These are phyloP conservation scores for Ophiostoma tasmaniense DNA, from an alignment of 2,329 filamentous ascomycete species.

Conservation along the genomic window DNA sequence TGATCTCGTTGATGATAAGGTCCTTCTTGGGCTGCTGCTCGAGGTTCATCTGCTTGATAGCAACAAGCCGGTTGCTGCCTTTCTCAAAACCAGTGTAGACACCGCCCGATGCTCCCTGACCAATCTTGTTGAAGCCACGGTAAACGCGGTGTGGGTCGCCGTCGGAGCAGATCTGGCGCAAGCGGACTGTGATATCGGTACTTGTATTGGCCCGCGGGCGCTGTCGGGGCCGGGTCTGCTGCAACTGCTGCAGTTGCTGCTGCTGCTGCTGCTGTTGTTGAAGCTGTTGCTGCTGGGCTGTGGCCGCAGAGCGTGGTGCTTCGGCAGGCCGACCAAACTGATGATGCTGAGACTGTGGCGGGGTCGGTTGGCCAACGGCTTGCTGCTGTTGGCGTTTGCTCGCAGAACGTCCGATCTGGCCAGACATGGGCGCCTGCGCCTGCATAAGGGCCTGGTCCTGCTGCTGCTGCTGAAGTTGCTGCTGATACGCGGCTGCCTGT, in stretches of 20 bases:
- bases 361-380: slow-evolving; percentile 31
- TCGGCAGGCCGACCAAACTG: slow-evolving; percentile 31
- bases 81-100: slow-evolving; percentile 88
- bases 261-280: slow-evolving; percentile 22
- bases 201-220: slow-evolving; percentile 69
- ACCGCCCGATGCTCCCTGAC: slow-evolving; percentile 91
- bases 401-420: slow-evolving; percentile 61
- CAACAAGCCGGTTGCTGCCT: slow-evolving; percentile 77
- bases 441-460: slow-evolving; percentile 77
- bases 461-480: slow-evolving; percentile 66
- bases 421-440: slow-evolving; percentile 67
- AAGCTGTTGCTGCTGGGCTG: slow-evolving; percentile 32
- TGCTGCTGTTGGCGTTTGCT: slow-evolving; percentile 56
- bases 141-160: slow-evolving; percentile 86
- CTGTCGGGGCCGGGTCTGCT: slow-evolving; percentile 58
- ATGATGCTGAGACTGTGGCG: slow-evolving; percentile 46
- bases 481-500: slow-evolving; percentile 43
- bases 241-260: slow-evolving; percentile 18
- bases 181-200: slow-evolving; percentile 70
- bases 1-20: slow-evolving; percentile 95
- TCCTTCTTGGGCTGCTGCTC: slow-evolving; percentile 99
- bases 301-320: slow-evolving; percentile 31
- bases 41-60: slow-evolving; percentile 99
- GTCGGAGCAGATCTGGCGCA: slow-evolving; percentile 83
- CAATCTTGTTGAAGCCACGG: slow-evolving; percentile 83